Evolutionary conservation across 495 filamentous ascomycete genomes (phyloP), one percentile per base, ranked within the genome.

Genomic region (Annulohypoxylon stygium): DNA sequence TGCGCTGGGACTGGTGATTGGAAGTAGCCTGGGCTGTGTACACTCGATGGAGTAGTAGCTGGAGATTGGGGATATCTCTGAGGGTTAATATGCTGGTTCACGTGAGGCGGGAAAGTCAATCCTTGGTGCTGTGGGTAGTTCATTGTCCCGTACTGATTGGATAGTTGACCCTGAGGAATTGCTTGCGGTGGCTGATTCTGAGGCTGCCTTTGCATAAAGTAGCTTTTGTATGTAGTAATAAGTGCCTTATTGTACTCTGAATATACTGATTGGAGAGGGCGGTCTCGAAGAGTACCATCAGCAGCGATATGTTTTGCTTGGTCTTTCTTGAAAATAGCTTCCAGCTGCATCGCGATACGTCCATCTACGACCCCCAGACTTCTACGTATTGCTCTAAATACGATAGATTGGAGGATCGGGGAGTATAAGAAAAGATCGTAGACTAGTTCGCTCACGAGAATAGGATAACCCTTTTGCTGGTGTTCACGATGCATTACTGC

Each of bases 401-500:
- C 78, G 45, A 91, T 87, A 1, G 67, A 77, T 71, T 91, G 87
- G 10, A 93, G 67, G 2, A 85, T 80, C 0, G 85, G 81, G 0
- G 91, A 93, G 10, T 75, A 78, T 20, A 91, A 79, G 1, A 75
- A 68, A n/a, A 93, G 81, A 14, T 62, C 51, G 3, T 58, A 66
- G 20, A 86, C 70, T 0, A 93, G 78, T 76, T 94, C 92, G 47
- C 85, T 83, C 37, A 90, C 83, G 6, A 92, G 76, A 9, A 88
- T 87, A 20, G 91, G 91, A 75, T 86, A 90, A 4, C 73, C 70
- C 7, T 59, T 34, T 12, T 7, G 5, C 51, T 55, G 25, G 45
- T 77, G 75, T 0, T 65, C 50, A n/a, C 41, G 48, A 50, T 69
- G 57, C 62, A 65, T 39, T 10, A 33, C 4, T 16, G 23, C 1